Percentiles rank a stretch among this genome's conserved stretches.
Conservation (phyloP, 139 green algal species). For the Chlamydomonas asymmetrica region DNA sequence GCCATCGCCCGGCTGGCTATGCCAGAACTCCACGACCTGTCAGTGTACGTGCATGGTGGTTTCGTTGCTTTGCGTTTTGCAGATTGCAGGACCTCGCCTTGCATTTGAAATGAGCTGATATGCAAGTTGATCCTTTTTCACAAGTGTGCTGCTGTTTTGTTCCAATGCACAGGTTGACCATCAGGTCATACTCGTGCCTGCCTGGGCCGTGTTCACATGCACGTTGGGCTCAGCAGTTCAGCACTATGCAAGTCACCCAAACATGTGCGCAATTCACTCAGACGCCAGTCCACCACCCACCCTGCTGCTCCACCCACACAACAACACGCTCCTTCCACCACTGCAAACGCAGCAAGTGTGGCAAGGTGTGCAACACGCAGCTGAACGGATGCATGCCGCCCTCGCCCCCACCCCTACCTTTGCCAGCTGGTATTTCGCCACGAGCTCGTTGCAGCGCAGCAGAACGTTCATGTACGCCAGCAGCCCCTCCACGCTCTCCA, state of each 20-base stretch:
- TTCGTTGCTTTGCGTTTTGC: neutral
- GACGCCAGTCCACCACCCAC: too few species aligned
- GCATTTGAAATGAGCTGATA: neutral
- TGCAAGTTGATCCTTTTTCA: neutral
- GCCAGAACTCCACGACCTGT: constrained; percentile 53
- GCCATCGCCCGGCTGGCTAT: constrained; percentile 43
- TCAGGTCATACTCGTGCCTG: neutral
- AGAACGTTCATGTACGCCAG: constrained; percentile 65
- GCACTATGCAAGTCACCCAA: too few species aligned
- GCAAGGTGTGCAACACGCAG: too few species aligned
- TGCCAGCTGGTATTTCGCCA: constrained; percentile 39
- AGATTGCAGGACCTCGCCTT: neutral
- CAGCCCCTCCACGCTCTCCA: constrained; percentile 47
- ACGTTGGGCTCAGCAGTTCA: too few species aligned
- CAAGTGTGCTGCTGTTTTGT: neutral
- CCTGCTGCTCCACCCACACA: too few species aligned
- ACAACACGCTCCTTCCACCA: too few species aligned
- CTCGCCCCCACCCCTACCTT: constrained; percentile 26
- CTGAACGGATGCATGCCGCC: neutral
- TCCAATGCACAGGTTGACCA: neutral
- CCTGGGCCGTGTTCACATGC: too few species aligned
- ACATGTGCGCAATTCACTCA: too few species aligned
- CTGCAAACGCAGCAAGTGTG: too few species aligned
- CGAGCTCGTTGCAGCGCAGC: constrained; percentile 47
- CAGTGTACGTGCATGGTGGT: neutral